A percentile compares a stretch with the other conserved stretches of the same genome.
These are phyloP conservation scores for Candida easanensis DNA, from an alignment of 805 yeast species.

Conservation along the genomic window DNA sequence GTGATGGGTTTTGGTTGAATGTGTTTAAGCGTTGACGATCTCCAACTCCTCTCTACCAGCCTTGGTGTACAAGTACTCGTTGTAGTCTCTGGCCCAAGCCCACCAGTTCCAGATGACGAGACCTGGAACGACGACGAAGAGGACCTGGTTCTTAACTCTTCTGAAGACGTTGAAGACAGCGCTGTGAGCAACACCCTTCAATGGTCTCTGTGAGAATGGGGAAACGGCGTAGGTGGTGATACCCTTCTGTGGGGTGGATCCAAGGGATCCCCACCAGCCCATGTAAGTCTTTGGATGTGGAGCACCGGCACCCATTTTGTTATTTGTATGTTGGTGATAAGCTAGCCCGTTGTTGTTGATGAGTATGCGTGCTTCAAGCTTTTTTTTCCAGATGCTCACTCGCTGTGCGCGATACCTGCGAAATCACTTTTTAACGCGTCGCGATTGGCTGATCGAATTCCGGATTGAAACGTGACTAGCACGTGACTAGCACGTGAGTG, in stretches of 20 bases:
- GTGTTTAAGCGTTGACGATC: slow-evolving; percentile 43
- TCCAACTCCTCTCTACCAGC: slow-evolving; percentile 95
- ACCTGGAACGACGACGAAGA: slow-evolving; percentile 77
- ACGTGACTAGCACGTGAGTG: background rate
- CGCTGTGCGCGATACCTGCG: slow-evolving; percentile 2
- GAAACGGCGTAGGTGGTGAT: slow-evolving; percentile 87
- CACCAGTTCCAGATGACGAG: slow-evolving; percentile 81
- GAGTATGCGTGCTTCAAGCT: background rate
- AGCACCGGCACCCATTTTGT: slow-evolving; percentile 55
- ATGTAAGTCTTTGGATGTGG: slow-evolving; percentile 73
- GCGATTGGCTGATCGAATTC: slow-evolving; percentile 14
- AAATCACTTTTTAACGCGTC: slow-evolving; percentile 11
- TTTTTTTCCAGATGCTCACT: slow-evolving; percentile 10
- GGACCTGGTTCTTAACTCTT: slow-evolving; percentile 83
- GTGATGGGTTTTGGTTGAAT: background rate
- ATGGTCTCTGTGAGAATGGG: slow-evolving; percentile 89
- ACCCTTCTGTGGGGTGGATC: slow-evolving; percentile 84
- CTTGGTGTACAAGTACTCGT: slow-evolving; percentile 92
- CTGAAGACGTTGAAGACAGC: slow-evolving; percentile 92
- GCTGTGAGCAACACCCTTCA: slow-evolving; percentile 80
- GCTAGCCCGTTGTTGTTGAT: background rate
- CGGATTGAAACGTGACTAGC: background rate
- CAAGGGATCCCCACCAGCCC: slow-evolving; percentile 98
- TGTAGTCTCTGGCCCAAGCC: slow-evolving; percentile 85
- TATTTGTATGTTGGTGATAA: slow-evolving; percentile 2